These are phyloP conservation scores for Colletotrichum truncatum DNA, from an alignment of 2,329 filamentous ascomycete species.

Conservation along the genomic window DNA sequence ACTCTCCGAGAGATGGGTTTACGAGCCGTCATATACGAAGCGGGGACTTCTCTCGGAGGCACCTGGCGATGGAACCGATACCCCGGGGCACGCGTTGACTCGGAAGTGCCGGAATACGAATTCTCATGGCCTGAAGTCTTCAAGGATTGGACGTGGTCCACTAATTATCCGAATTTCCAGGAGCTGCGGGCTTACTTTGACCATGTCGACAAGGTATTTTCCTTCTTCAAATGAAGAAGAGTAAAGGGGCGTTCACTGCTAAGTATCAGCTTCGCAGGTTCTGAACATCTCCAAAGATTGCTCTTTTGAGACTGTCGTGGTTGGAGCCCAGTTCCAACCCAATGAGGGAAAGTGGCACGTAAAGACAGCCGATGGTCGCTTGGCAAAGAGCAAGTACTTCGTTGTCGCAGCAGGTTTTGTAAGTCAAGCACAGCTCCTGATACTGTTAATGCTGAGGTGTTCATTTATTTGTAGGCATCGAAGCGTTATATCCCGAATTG, in stretches of 20 bases:
- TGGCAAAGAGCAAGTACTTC: constrained; percentile 59
- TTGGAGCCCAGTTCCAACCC: constrained; percentile 60
- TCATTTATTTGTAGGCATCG: constrained; percentile 49
- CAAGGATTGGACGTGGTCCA: constrained; percentile 66
- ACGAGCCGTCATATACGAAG: constrained; percentile 60
- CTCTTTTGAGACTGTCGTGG: constrained; percentile 64
- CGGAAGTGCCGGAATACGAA: constrained; percentile 62
- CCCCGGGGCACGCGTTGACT: constrained; percentile 64
- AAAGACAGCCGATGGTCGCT: constrained; percentile 58
- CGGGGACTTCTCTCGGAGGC: constrained; percentile 59
- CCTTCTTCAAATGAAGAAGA: accelerated
- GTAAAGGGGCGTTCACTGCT: neutral
- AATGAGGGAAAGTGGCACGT: constrained; percentile 57
- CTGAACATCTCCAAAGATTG: constrained; percentile 65
- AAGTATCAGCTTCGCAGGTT: constrained; percentile 33
- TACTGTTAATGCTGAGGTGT: too few relatives aligned
- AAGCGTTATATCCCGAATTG: constrained; percentile 70
- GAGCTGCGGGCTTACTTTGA: constrained; percentile 68
- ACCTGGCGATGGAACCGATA: constrained; percentile 68
- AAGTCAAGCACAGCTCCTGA: constrained; percentile 11
- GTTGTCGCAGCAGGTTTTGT: constrained; percentile 64
- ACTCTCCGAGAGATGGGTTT: constrained; percentile 59
- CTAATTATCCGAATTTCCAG: constrained; percentile 58
- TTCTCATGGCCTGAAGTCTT: constrained; percentile 60
- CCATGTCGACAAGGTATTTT: constrained; percentile 59